Percentiles rank a stretch among this genome's conserved stretches.
Evolutionary conservation across 805 yeast species (phyloP).

Genomic region (Wickerhamomyces silvicola): DNA sequence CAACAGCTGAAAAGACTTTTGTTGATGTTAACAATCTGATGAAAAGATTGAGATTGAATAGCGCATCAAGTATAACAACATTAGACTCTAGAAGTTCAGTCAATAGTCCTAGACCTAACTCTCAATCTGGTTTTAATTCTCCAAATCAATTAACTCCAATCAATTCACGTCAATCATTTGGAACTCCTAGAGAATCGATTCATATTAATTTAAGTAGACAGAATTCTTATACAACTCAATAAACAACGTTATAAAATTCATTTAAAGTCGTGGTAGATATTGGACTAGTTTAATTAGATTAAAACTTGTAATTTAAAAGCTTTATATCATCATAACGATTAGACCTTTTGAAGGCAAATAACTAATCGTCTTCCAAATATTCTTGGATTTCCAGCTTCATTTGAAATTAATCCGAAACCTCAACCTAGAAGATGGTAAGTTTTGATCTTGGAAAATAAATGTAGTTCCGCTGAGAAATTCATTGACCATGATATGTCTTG

Average conservation of each 20-base stretch:
- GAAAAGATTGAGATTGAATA: slow-evolving; percentile 29
- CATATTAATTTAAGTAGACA: slow-evolving; percentile 15
- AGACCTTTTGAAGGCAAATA: slow-evolving; percentile 26
- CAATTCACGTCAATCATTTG: slow-evolving; percentile 21
- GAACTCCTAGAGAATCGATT: slow-evolving; percentile 20
- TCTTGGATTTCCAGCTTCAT: slow-evolving; percentile 20
- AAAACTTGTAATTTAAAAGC: not conserved
- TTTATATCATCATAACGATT: slow-evolving; percentile 1
- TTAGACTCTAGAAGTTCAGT: slow-evolving; percentile 12
- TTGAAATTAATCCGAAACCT: slow-evolving; percentile 54
- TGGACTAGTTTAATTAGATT: too few relatives aligned
- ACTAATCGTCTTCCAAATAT: slow-evolving; percentile 57
- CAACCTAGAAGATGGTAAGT: slow-evolving; percentile 53
- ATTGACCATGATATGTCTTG: slow-evolving; percentile 28
- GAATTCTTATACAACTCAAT: slow-evolving; percentile 4
- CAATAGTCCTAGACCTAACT: slow-evolving; percentile 7
- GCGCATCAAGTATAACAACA: slow-evolving; percentile 18
- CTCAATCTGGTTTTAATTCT: slow-evolving; percentile 13
- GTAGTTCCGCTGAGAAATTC: slow-evolving; percentile 37
- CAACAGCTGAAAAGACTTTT: slow-evolving; percentile 34
- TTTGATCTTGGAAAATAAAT: slow-evolving; percentile 39
- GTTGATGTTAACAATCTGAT: slow-evolving; percentile 34
- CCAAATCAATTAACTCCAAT: slow-evolving; percentile 24
- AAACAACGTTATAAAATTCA: not conserved
- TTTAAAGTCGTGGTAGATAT: too few relatives aligned